Evolutionary conservation across 2,329 filamentous ascomycete genomes (phyloP).

Genomic region (Ophidiomyces ophidiicola): DNA sequence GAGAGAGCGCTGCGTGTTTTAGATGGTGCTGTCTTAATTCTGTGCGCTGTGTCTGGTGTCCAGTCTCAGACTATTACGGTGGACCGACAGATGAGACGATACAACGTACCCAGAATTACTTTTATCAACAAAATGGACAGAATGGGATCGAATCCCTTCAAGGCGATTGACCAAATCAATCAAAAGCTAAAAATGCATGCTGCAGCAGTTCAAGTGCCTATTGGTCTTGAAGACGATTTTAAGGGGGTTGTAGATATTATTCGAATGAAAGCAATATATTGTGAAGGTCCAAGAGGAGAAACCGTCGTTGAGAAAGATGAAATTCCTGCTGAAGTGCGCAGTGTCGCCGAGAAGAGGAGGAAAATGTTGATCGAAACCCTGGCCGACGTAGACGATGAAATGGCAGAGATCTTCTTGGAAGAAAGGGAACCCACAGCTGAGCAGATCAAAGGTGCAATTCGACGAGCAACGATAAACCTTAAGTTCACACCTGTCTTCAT

Average conservation of each 20-base stretch:
- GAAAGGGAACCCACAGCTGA: slow-evolving; percentile 64
- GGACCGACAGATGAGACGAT: slow-evolving; percentile 95
- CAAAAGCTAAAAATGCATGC: slow-evolving; percentile 86
- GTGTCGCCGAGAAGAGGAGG: slow-evolving; percentile 69
- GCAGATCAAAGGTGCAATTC: slow-evolving; percentile 87
- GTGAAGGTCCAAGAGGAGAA: slow-evolving; percentile 71
- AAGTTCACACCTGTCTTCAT: slow-evolving; percentile 95
- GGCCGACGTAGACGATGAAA: slow-evolving; percentile 95
- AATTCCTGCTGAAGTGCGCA: slow-evolving; percentile 66
- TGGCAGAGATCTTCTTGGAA: slow-evolving; percentile 86
- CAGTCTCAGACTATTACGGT: slow-evolving; percentile 98
- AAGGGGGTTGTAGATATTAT: slow-evolving; percentile 87
- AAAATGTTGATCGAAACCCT: slow-evolving; percentile 83
- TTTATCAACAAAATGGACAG: slow-evolving; percentile 99
- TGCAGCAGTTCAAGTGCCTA: slow-evolving; percentile 87
- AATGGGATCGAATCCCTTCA: slow-evolving; percentile 97
- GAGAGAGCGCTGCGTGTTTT: slow-evolving; percentile 88
- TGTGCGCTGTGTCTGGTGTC: slow-evolving; percentile 93
- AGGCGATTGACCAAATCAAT: slow-evolving; percentile 95
- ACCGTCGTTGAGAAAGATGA: slow-evolving; percentile 63
- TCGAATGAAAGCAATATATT: slow-evolving; percentile 85
- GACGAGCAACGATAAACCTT: slow-evolving; percentile 71
- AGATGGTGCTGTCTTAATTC: slow-evolving; percentile 95
- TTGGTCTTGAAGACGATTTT: slow-evolving; percentile 83
- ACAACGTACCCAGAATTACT: slow-evolving; percentile 87